These are phyloP conservation scores for Trichomonas vaginalis DNA, from an alignment of 208 protist species.

Conservation along the genomic window DNA sequence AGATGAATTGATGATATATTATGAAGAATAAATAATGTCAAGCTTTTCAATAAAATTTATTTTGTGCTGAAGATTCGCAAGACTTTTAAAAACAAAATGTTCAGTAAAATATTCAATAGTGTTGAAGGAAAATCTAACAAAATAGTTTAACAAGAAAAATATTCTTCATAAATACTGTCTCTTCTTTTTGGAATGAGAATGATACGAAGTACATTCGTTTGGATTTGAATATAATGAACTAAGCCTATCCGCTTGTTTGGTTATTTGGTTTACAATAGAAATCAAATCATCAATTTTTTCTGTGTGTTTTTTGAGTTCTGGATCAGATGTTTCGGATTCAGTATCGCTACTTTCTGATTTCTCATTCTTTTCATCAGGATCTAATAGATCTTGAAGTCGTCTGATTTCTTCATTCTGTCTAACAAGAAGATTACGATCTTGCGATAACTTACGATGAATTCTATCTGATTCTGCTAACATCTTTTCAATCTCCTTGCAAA, in stretches of 20 bases:
- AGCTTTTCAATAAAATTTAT: too few relatives aligned
- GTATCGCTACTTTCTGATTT: background rate
- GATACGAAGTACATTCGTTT: too few relatives aligned
- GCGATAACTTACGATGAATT: background rate
- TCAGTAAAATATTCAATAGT: too few relatives aligned
- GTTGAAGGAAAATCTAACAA: too few relatives aligned
- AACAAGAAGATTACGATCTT: background rate
- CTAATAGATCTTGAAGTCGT: background rate
- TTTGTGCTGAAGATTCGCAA: too few relatives aligned
- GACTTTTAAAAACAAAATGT: too few relatives aligned
- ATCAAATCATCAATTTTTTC: background rate
- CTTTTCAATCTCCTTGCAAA: background rate
- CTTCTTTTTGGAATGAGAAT: background rate
- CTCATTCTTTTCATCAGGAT: background rate
- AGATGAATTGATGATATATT: too few relatives aligned
- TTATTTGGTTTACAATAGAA: background rate
- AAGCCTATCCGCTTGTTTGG: background rate
- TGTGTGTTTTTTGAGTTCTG: background rate
- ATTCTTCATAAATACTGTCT: too few relatives aligned
- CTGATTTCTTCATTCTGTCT: background rate
- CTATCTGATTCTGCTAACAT: background rate
- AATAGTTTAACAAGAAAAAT: too few relatives aligned
- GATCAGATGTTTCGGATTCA: background rate
- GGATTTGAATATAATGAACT: background rate
- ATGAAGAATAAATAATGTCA: too few relatives aligned